phyloP scores from a whole-genome alignment of 2,329 filamentous ascomycete genomes.

The Seiridium unicorne region DNA sequence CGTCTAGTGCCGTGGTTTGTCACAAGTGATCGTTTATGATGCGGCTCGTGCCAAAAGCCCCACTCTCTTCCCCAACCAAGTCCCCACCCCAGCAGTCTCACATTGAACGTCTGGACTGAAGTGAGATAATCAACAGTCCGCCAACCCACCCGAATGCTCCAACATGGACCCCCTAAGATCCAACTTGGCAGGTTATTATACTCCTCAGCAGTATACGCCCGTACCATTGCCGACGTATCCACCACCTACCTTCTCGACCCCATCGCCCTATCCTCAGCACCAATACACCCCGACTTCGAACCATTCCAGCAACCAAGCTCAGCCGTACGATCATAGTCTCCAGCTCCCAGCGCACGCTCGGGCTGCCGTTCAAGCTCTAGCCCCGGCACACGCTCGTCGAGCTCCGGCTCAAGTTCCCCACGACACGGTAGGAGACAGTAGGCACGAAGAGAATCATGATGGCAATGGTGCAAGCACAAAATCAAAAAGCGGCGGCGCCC shows the following conservation, averaged over 20 bases:
- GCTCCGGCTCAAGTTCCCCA: neutral
- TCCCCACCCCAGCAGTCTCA: no score
- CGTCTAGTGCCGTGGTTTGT: no score
- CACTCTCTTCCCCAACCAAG: no score
- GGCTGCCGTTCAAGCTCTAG: neutral
- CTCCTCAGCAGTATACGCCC: constrained; percentile 2
- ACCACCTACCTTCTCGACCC: neutral
- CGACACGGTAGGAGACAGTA: neutral
- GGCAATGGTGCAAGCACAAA: neutral
- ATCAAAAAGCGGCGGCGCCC: neutral
- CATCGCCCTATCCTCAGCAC: neutral
- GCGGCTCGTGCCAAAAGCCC: no score
- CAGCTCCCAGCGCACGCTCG: neutral
- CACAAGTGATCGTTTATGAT: no score
- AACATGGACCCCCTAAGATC: constrained; percentile 1
- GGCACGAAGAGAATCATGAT: neutral
- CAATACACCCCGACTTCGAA: neutral
- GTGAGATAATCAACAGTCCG: neutral
- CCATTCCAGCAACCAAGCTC: neutral
- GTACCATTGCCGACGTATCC: neutral
- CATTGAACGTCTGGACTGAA: neutral
- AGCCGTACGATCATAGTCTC: neutral
- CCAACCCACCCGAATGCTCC: neutral
- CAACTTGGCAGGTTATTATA: neutral
- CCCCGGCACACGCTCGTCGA: neutral